Conservation (phyloP, 148 eudicot genomes). For the Bassia scoparia region DNA sequence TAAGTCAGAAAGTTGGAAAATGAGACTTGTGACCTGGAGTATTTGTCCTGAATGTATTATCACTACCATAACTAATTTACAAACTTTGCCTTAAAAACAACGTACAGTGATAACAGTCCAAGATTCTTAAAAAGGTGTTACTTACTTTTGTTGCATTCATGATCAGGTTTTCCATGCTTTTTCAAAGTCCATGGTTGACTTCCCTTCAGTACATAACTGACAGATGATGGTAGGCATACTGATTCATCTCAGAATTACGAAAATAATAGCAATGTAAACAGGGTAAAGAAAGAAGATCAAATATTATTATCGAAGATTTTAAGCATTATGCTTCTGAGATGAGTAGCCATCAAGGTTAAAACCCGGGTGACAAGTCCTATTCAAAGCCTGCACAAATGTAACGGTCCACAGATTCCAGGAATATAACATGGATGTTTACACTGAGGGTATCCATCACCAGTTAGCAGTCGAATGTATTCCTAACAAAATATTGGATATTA, state of each 20-base stretch:
- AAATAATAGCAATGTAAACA: neutral
- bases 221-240: conserved; percentile 19
- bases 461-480: too few species aligned
- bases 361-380: too few species aligned
- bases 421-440: too few species aligned
- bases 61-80: neutral
- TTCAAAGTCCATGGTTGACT: conserved; percentile 72
- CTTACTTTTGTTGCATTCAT: conserved; percentile 72
- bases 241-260: conserved; percentile 10
- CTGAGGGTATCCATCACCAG: too few species aligned
- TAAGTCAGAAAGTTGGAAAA: neutral
- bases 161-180: conserved; percentile 94
- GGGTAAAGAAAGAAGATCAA: neutral
- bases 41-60: neutral
- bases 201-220: conserved; percentile 76
- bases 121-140: conserved; percentile 3
- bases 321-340: too few species aligned
- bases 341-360: too few species aligned
- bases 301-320: too few species aligned
- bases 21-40: neutral
- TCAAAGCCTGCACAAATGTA: too few species aligned
- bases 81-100: conserved; percentile 3
- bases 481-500: too few species aligned
- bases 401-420: too few species aligned
- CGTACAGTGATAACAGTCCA: neutral